A percentile compares a stretch with the other conserved stretches of the same genome.
phyloP scores from a whole-genome alignment of 2,329 filamentous ascomycete species.

The Scytalidium lignicola region DNA sequence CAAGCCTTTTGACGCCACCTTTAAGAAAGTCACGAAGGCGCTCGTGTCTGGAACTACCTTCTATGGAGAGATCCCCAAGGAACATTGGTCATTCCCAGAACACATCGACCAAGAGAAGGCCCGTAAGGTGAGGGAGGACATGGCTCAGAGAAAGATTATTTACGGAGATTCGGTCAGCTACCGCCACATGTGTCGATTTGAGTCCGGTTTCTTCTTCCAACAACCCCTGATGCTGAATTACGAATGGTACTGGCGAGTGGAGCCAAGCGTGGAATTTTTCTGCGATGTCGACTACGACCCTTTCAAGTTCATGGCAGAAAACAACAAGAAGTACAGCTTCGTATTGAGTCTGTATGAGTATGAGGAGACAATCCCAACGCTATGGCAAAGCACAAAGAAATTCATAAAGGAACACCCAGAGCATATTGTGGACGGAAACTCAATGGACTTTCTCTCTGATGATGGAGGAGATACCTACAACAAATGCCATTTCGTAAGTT shows the following conservation, averaged over 20 bases:
- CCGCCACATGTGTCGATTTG: constrained; percentile 98
- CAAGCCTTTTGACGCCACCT: constrained; percentile 84
- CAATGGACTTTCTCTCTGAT: constrained; percentile 86
- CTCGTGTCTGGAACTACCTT: constrained; percentile 89
- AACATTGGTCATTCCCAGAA: constrained; percentile 96
- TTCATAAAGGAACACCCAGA: constrained; percentile 90
- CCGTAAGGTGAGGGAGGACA: constrained; percentile 83
- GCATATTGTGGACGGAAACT: constrained; percentile 78
- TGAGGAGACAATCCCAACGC: constrained; percentile 83
- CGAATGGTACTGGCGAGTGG: constrained; percentile 99
- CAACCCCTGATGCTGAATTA: constrained; percentile 92
- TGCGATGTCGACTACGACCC: constrained; percentile 95
- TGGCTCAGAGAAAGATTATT: constrained; percentile 92
- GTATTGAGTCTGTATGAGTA: constrained; percentile 95
- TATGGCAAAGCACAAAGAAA: constrained; percentile 93
- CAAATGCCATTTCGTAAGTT: constrained; percentile 88
- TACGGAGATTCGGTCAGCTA: constrained; percentile 97
- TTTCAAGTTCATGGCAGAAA: constrained; percentile 93
- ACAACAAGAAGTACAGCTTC: constrained; percentile 98
- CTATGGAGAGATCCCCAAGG: constrained; percentile 82
- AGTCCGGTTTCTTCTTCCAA: constrained; percentile 98
- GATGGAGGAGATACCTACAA: constrained; percentile 92
- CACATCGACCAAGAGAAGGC: constrained; percentile 96
- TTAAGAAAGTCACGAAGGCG: constrained; percentile 85
- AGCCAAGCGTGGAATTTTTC: constrained; percentile 93